These are phyloP conservation scores for Citrus sinensis DNA, from an alignment of 345 rosid species.

Conservation along the genomic window DVS_A1.0 CM039163.1:2228001-2228500, in stretches of 20 bases:
- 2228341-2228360: too few relatives aligned
- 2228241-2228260: conserved; percentile 88
- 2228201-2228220: conserved; percentile 86
- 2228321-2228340: background rate
- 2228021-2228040: conserved; percentile 50
- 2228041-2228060: conserved; percentile 41
- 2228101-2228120: conserved; percentile 16
- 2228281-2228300: conserved; percentile 72
- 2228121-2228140: conserved; percentile 31
- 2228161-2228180: conserved; percentile 80
- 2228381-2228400: too few relatives aligned
- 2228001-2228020: conserved; percentile 43
- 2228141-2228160: conserved; percentile 62
- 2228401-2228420: too few relatives aligned
- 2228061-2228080: conserved; percentile 47
- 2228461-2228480: conserved; percentile 77
- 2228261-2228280: conserved; percentile 80
- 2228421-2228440: background rate
- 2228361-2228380: too few relatives aligned
- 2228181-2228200: conserved; percentile 95
- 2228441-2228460: conserved; percentile 91
- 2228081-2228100: conserved; percentile 33
- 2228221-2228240: conserved; percentile 92
- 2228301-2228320: background rate
- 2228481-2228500: conserved; percentile 94